A percentile compares a stretch with the other conserved stretches of the same genome.
Conservation (phyloP, 352 stramenopile species). For the Phytophthora multivora region DNA sequence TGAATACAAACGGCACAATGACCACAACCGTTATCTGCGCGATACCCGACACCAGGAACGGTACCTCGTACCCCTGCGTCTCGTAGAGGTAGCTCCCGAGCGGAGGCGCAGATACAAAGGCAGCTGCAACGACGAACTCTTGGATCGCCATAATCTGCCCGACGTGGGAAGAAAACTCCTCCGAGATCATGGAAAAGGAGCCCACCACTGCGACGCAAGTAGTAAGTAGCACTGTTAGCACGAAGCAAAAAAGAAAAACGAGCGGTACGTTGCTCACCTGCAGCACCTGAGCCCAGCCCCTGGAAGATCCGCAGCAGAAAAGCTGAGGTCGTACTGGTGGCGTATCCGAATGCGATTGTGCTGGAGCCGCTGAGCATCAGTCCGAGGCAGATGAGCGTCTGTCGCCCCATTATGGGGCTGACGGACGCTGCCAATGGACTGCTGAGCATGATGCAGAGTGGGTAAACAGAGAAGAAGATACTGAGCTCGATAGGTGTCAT, state of each 20-base stretch:
- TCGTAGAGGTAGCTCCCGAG: slow-evolving; percentile 66
- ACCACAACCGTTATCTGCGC: slow-evolving; percentile 68
- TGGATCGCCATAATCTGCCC: slow-evolving; percentile 64
- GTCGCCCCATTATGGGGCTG: slow-evolving; percentile 49
- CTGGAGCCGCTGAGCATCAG: slow-evolving; percentile 65
- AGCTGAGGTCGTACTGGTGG: slow-evolving; percentile 34
- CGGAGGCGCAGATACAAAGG: slow-evolving; percentile 64
- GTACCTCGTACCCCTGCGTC: slow-evolving; percentile 55
- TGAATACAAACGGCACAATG: slow-evolving; percentile 70
- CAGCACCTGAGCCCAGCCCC: slow-evolving; percentile 59
- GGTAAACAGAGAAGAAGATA: slow-evolving; percentile 77
- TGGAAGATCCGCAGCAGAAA: slow-evolving; percentile 65
- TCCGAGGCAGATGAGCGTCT: slow-evolving; percentile 73
- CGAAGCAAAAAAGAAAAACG: not conserved
- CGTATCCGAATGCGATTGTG: slow-evolving; percentile 75
- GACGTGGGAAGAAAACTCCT: slow-evolving; percentile 60
- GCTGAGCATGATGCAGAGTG: slow-evolving; percentile 76
- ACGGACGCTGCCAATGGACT: slow-evolving; percentile 57
- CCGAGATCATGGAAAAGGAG: slow-evolving; percentile 66
- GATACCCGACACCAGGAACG: slow-evolving; percentile 63
- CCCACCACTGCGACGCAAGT: slow-evolving; percentile 50
- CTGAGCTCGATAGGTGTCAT: slow-evolving; percentile 58
- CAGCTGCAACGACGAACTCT: slow-evolving; percentile 69
- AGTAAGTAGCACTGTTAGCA: not conserved
- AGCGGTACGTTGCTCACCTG: slow-evolving; percentile 27